Evolutionary conservation across 495 filamentous ascomycete species (phyloP), one percentile per base, ranked within the genome.

Genomic region (Neurospora terricola): DNA sequence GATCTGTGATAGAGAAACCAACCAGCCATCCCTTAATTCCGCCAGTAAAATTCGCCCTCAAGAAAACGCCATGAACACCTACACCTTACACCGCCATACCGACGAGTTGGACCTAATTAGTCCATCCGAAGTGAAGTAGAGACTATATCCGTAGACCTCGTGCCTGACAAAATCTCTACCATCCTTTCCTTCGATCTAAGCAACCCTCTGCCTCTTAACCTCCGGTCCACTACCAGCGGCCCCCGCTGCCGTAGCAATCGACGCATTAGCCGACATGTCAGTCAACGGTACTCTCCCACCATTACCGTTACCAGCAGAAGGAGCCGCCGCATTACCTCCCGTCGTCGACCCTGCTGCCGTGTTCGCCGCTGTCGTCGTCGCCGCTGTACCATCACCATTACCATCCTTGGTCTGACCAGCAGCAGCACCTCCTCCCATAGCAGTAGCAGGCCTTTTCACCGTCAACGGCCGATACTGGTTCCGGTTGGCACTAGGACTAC

Each of bases 401-500:
- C 54, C 27, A 38, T 34, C 42, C 43, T 72, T 45, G 14, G n/a
- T 68, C 43, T 43, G 42, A 66, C 54, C 54, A 18, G 27, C 54
- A 66, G 40, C 36, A 34, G 18, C 21, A n/a, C 39, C 11, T 43
- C 71, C 12, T 38, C 69, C 5, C 27, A 70, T 10, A 66, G 70
- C 42, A 10, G 21, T 73, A 21, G 74, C 73, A 21, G 84, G 83
- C 59, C 88, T 82, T 76, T 90, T 91, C 75, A 88, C 5, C 6
- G 86, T 87, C 10, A 87, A 87, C 27, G 89, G 89, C 69, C 87
- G 87, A 72, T 91, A 93, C 72, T 83, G 83, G 2, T 82, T 80
- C 21, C 90, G 81, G 77, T 91, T 91, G 37, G 80, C 83, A 34
- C 89, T 77, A 11, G 89, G 89, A 78, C 87, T 90, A 34, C 84